phyloP scores from a whole-genome alignment of 1,284 basidiomycete species.

The Tilletia setariae region DNA sequence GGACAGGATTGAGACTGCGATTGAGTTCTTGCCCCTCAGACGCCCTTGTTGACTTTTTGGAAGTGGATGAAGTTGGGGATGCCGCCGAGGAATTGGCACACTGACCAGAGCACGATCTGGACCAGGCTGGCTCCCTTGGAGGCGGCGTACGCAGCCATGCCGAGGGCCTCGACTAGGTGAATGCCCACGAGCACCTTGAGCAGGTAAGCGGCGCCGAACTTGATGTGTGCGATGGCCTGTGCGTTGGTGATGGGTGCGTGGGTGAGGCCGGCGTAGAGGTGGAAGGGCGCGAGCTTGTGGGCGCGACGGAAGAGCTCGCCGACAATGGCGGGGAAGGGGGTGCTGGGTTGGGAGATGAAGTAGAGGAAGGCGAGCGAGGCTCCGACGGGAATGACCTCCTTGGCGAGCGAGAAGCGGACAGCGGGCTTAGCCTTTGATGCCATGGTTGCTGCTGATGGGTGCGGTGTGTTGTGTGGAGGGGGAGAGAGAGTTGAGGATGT shows the following conservation, averaged over 20 bases:
- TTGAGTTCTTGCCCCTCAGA: no score
- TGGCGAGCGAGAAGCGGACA: background rate
- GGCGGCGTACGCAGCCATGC: background rate
- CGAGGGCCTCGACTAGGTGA: background rate
- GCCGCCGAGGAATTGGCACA: background rate
- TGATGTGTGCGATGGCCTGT: background rate
- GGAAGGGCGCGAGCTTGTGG: background rate
- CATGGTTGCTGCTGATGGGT: background rate
- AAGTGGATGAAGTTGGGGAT: constrained; percentile 12
- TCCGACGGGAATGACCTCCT: constrained; percentile 4
- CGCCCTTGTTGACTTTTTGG: constrained; percentile 7
- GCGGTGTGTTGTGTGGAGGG: no score
- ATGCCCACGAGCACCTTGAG: background rate
- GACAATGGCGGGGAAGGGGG: background rate
- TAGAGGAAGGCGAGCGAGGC: background rate
- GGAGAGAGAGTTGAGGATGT: no score
- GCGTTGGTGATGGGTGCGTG: background rate
- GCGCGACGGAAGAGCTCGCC: constrained; percentile 1
- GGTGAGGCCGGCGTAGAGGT: background rate
- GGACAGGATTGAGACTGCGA: no score
- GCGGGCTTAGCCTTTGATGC: background rate
- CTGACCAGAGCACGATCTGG: constrained; percentile 3
- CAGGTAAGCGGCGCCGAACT: background rate
- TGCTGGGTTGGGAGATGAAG: background rate
- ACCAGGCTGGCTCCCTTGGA: constrained; percentile 10